These are phyloP conservation scores for Colletotrichum trifolii DNA, from an alignment of 2,329 filamentous ascomycete species.

Conservation along the genomic window DNA sequence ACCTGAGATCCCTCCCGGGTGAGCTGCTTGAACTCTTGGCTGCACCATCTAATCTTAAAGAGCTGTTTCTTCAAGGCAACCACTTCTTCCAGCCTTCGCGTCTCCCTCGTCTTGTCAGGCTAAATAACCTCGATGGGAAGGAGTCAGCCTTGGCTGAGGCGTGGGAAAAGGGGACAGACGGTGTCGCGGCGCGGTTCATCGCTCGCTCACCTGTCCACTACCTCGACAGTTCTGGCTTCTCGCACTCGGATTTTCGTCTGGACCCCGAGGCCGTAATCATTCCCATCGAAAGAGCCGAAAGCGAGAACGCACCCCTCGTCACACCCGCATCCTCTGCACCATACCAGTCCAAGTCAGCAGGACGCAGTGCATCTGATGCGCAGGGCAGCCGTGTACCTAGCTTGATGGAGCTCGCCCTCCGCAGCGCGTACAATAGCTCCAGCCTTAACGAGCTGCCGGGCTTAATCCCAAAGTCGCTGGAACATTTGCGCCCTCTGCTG, in stretches of 20 bases:
- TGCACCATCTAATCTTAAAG: conserved; percentile 55
- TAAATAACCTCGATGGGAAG: conserved; percentile 39
- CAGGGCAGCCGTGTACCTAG: conserved; percentile 55
- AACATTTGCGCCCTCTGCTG: conserved; percentile 54
- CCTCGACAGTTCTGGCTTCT: conserved; percentile 38
- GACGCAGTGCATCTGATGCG: conserved; percentile 7
- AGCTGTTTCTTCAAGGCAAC: conserved; percentile 71
- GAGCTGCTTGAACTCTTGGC: conserved; percentile 70
- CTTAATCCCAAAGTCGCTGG: conserved; percentile 55
- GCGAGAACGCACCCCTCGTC: conserved; percentile 28
- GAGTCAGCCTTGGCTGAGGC: conserved; percentile 19
- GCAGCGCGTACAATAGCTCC: conserved; percentile 56
- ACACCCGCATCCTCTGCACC: conserved; percentile 34
- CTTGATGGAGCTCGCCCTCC: conserved; percentile 62
- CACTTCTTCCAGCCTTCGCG: conserved; percentile 59
- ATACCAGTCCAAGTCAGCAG: conserved; percentile 34
- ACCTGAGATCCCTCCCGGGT: conserved; percentile 68
- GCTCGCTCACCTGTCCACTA: conserved; percentile 46
- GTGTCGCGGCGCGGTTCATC: conserved; percentile 36
- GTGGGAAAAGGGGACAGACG: conserved; percentile 29
- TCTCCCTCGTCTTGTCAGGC: conserved; percentile 7
- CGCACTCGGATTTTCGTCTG: conserved; percentile 40
- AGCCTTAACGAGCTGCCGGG: conserved; percentile 55
- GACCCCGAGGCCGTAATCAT: conserved; percentile 33
- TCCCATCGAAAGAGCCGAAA: conserved; percentile 15